Conservation (phyloP, 2,329 filamentous ascomycete species). For the Nemania diffusa region DNA sequence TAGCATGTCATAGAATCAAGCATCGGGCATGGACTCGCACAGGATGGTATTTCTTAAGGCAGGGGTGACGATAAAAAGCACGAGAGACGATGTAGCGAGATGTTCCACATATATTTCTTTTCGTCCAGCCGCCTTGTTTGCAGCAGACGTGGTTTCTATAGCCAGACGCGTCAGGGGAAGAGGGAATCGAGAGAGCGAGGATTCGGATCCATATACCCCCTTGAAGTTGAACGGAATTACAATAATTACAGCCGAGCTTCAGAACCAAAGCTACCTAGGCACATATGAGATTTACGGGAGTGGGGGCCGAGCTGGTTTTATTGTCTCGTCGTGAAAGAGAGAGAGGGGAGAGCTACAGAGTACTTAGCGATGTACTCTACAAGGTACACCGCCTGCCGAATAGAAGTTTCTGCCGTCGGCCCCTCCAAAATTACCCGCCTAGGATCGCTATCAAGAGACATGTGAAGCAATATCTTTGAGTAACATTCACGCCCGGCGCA, state of each 20-base stretch:
- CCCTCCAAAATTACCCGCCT: constrained; percentile 25
- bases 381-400: constrained; percentile 32
- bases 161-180: constrained; percentile 6
- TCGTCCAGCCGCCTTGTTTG: constrained; percentile 16
- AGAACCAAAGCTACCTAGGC: constrained; percentile 1
- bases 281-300: not conserved
- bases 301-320: not conserved
- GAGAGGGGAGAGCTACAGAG: too few relatives aligned
- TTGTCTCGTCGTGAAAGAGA: not conserved
- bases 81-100: constrained; percentile 33
- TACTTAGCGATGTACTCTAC: too few relatives aligned
- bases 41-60: constrained; percentile 1
- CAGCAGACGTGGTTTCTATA: constrained; percentile 5
- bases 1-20: constrained; percentile 33
- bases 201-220: constrained; percentile 35
- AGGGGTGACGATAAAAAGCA: constrained; percentile 27
- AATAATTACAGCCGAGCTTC: constrained; percentile 22
- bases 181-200: constrained; percentile 20
- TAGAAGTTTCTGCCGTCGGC: constrained; percentile 29
- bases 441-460: constrained; percentile 2
- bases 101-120: constrained; percentile 29
- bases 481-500: constrained; percentile 5
- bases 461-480: constrained; percentile 16
- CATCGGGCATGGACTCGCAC: constrained; percentile 22
- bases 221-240: constrained; percentile 19